phyloP scores from a whole-genome alignment of 202 grass and related monocot species.

The Schoenoplectus triqueter region DNA sequence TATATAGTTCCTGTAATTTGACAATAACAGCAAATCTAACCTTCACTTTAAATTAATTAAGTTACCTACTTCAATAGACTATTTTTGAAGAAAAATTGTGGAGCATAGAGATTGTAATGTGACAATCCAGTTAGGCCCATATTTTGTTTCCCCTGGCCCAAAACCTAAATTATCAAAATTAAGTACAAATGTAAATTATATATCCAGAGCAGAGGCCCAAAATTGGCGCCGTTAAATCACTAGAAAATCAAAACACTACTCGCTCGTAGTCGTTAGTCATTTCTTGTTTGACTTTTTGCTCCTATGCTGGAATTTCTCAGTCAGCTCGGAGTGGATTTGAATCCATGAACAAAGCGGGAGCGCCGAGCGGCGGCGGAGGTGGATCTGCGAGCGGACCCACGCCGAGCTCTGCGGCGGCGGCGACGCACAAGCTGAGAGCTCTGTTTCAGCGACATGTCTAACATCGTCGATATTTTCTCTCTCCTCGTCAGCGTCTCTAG shows the following conservation, averaged over 20 bases:
- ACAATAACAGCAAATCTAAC: slow-evolving; percentile 7
- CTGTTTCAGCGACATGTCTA: slow-evolving; percentile 74
- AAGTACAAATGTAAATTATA: too few relatives aligned
- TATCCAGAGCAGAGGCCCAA: neutral
- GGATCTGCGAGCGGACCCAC: slow-evolving; percentile 66
- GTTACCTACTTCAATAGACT: neutral
- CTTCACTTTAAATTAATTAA: neutral
- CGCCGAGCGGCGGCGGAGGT: slow-evolving; percentile 22
- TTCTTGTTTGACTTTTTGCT: neutral
- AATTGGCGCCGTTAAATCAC: neutral
- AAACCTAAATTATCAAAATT: neutral
- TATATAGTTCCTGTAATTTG: slow-evolving; percentile 7
- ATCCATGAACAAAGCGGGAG: slow-evolving; percentile 54
- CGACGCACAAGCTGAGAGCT: slow-evolving; percentile 80
- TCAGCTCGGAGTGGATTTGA: neutral
- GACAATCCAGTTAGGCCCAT: neutral
- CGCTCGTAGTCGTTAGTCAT: neutral
- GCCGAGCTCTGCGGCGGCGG: slow-evolving; percentile 54
- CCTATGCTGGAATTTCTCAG: neutral
- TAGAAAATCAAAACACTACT: too few relatives aligned
- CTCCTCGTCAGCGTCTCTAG: slow-evolving; percentile 66
- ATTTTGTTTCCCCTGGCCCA: neutral
- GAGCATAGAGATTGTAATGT: neutral
- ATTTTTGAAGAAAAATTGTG: too few relatives aligned
- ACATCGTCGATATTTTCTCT: slow-evolving; percentile 80